These are phyloP conservation scores for Pseudogymnoascus sp. DNA, from an alignment of 2,329 filamentous ascomycete genomes.

Conservation along the genomic window DNA sequence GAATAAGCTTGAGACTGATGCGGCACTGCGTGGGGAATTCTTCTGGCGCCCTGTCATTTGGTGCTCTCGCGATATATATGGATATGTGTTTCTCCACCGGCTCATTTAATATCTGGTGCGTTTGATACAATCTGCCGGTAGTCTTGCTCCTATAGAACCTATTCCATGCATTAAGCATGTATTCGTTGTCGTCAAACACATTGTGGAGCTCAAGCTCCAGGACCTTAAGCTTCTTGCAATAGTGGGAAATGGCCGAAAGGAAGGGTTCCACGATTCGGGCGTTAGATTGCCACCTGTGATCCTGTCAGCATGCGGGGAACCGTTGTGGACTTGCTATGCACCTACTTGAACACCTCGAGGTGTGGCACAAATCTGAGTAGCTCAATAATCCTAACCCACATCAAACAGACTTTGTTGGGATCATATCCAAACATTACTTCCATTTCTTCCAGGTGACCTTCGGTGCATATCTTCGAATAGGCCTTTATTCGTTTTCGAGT, in stretches of 20 bases:
- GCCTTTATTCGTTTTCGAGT: background rate
- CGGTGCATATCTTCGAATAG: background rate
- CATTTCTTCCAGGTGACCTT: background rate
- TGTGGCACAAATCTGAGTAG: background rate
- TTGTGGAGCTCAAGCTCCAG: background rate
- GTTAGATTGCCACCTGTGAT: background rate
- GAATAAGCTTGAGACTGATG: background rate
- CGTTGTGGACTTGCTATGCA: background rate
- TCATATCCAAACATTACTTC: background rate
- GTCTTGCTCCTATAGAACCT: background rate
- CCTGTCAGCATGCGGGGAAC: background rate
- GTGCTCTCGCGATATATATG: background rate
- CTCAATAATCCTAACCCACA: constrained; percentile 1
- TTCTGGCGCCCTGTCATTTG: background rate
- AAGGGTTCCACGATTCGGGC: background rate
- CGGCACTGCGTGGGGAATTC: background rate
- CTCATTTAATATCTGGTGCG: background rate
- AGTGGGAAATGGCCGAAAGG: constrained; percentile 2
- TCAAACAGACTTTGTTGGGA: background rate
- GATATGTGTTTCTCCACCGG: background rate
- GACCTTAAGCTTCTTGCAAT: background rate
- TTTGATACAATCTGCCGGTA: background rate
- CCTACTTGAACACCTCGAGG: background rate
- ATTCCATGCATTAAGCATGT: constrained; percentile 2
- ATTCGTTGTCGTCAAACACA: background rate